phyloP scores from a whole-genome alignment of 768 basidiomycete genomes.

The Ramaria sp. region DNA sequence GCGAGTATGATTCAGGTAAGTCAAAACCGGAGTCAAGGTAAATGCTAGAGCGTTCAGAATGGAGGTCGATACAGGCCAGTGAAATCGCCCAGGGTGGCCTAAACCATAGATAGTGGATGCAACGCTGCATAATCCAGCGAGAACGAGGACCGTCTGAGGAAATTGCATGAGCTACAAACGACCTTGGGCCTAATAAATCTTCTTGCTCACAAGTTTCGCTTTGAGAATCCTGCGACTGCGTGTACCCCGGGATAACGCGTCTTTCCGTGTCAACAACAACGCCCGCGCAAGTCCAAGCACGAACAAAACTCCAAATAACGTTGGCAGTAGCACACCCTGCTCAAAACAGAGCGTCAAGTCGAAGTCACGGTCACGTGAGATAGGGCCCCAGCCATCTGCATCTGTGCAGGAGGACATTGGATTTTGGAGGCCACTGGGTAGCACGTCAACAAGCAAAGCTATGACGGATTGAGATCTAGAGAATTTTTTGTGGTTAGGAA shows the following conservation, averaged over 20 bases:
- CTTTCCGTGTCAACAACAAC: slow-evolving; percentile 15
- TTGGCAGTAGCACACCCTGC: slow-evolving; percentile 53
- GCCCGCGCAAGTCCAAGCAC: slow-evolving; percentile 31
- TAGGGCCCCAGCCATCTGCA: slow-evolving; percentile 51
- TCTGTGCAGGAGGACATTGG: neutral
- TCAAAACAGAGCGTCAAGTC: slow-evolving; percentile 79
- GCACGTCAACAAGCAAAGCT: neutral
- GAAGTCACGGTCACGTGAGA: slow-evolving; percentile 51
- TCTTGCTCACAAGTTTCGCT: slow-evolving; percentile 53
- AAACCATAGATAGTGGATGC: slow-evolving; percentile 26
- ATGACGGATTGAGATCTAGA: neutral
- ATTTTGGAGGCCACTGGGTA: neutral
- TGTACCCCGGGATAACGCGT: neutral
- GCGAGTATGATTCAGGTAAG: slow-evolving; percentile 59
- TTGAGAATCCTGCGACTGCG: slow-evolving; percentile 39
- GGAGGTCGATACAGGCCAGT: slow-evolving; percentile 39
- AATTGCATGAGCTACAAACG: neutral
- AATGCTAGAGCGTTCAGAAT: slow-evolving; percentile 49
- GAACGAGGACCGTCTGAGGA: slow-evolving; percentile 33
- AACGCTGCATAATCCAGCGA: slow-evolving; percentile 38
- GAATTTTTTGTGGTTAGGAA: too few relatives aligned
- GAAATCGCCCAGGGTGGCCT: slow-evolving; percentile 24
- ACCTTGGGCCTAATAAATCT: neutral
- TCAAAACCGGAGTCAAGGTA: slow-evolving; percentile 36
- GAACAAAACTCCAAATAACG: slow-evolving; percentile 36